These are phyloP conservation scores for Rhizoclosmatium sp. DNA, from an alignment of 192 early-diverging fungal genomes.

Conservation along the genomic window DNA sequence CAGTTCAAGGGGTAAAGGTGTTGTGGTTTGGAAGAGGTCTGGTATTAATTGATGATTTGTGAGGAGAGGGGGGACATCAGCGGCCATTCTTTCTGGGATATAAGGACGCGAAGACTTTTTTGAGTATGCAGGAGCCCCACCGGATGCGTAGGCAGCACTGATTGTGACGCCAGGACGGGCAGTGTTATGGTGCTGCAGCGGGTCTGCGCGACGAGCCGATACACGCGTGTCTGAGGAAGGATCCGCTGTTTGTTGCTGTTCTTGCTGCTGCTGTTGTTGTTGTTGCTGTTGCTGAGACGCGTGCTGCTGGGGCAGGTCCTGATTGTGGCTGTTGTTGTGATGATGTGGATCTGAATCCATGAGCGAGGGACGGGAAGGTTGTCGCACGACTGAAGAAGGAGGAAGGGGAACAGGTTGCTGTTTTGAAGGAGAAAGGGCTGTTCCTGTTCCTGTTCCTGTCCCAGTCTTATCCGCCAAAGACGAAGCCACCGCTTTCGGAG, in stretches of 20 bases:
- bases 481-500: neutral
- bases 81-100: conserved; percentile 36
- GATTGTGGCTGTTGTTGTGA: neutral
- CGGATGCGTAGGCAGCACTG: conserved; percentile 24
- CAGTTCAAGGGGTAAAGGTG: neutral
- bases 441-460: neutral
- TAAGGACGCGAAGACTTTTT: conserved; percentile 18
- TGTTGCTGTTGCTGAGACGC: neutral
- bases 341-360: neutral
- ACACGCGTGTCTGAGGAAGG: neutral
- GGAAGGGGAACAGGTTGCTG: neutral
- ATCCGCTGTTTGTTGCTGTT: neutral
- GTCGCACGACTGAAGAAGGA: neutral
- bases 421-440: neutral
- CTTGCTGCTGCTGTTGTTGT: neutral
- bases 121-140: conserved; percentile 11
- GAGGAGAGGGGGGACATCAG: conserved; percentile 25
- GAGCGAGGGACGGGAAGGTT: neutral
- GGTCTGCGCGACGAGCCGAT: conserved; percentile 30
- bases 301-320: neutral
- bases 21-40: neutral
- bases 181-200: conserved; percentile 29
- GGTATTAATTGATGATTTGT: neutral
- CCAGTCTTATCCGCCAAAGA: neutral
- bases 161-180: conserved; percentile 14